Conservation (phyloP, 83 land plant species). For the Picea engelmannii region DNA sequence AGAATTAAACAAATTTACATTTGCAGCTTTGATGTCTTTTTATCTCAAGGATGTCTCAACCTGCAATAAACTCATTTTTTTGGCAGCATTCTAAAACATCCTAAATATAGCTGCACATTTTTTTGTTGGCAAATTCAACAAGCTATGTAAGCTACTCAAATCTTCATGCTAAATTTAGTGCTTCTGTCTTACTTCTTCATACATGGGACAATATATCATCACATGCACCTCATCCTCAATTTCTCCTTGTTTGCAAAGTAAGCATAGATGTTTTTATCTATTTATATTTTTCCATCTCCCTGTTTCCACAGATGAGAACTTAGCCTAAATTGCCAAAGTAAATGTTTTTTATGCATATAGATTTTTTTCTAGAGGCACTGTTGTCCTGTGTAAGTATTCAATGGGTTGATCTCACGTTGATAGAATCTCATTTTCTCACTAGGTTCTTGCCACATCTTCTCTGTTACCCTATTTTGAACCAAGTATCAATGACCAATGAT, state of each 20-base stretch:
- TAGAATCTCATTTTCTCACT: not conserved
- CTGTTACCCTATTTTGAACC: not conserved
- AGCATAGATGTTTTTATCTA: slow-evolving; percentile 14
- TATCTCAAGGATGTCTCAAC: too few species aligned
- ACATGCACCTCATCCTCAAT: not conserved
- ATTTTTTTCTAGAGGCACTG: not conserved
- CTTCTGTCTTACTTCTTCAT: not conserved
- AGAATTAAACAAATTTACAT: too few species aligned
- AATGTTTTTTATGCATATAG: not conserved
- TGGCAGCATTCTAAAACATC: not conserved
- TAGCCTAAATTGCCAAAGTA: not conserved
- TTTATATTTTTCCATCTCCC: not conserved
- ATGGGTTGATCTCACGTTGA: not conserved
- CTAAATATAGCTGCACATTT: not conserved
- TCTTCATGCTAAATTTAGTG: not conserved
- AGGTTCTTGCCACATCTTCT: not conserved
- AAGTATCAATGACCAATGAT: not conserved
- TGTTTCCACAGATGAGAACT: not conserved
- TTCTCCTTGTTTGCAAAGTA: slow-evolving; percentile 22
- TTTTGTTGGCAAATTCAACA: not conserved
- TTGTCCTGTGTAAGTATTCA: not conserved
- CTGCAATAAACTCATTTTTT: too few species aligned
- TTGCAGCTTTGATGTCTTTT: too few species aligned
- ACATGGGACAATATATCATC: not conserved
- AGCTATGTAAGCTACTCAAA: not conserved